Percentiles rank a stretch among this genome's conserved stretches.
Conservation (phyloP, 1,284 basidiomycete genomes). For the Coriolopsis trogii region DNA sequence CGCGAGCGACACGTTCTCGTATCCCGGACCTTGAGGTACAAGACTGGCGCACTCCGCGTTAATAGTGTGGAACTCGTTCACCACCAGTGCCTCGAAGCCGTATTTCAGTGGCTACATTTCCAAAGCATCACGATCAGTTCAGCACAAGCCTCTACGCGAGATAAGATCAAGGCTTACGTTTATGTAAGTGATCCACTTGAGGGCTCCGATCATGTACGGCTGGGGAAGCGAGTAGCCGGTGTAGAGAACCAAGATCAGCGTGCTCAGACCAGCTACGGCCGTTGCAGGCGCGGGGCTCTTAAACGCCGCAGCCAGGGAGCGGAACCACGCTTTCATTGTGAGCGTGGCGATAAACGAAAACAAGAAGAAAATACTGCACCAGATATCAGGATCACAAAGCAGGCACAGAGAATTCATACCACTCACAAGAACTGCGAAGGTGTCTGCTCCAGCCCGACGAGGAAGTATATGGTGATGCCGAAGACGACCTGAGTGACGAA, state of each 20-base stretch:
- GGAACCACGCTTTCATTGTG: constrained; percentile 67
- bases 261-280: constrained; percentile 58
- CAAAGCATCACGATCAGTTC: no score
- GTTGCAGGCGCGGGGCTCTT: constrained; percentile 57
- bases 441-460: constrained; percentile 57
- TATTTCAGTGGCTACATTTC: constrained; percentile 46
- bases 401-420: background rate
- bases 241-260: constrained; percentile 50
- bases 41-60: constrained; percentile 43
- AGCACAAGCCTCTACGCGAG: constrained; percentile 1
- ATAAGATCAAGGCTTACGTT: constrained; percentile 45
- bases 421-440: constrained; percentile 65
- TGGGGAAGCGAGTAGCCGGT: constrained; percentile 53
- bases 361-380: constrained; percentile 51
- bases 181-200: constrained; percentile 67
- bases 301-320: constrained; percentile 58
- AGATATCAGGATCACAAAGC: background rate
- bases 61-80: constrained; percentile 59
- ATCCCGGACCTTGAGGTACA: constrained; percentile 52
- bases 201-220: constrained; percentile 62
- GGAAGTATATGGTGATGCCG: constrained; percentile 64
- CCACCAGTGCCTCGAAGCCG: constrained; percentile 53
- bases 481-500: constrained; percentile 54
- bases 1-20: constrained; percentile 49
- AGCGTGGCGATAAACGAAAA: constrained; percentile 53